These are phyloP conservation scores for Phytophthora sp. DNA, from an alignment of 352 stramenopile species.

Conservation along the genomic window DNA sequence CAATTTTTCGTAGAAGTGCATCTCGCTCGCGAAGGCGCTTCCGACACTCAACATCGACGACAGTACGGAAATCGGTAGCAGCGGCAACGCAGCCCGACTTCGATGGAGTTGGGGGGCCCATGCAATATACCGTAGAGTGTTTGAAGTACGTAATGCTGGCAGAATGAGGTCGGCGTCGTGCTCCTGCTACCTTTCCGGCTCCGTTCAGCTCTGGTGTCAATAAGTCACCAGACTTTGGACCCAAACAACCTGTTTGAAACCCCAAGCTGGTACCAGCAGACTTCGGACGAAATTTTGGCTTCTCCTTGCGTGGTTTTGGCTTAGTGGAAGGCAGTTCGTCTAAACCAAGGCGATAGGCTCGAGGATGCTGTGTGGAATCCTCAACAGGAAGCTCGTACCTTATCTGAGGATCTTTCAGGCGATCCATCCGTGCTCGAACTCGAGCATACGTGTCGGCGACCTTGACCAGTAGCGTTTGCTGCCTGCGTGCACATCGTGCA, in stretches of 20 bases:
- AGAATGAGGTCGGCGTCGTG: conserved; percentile 52
- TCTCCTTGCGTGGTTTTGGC: background rate
- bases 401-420: conserved; percentile 44
- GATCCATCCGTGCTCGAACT: conserved; percentile 37
- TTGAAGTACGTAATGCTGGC: conserved; percentile 61
- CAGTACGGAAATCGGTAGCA: conserved; percentile 38
- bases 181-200: conserved; percentile 53
- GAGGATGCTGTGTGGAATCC: conserved; percentile 32
- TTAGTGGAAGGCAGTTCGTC: conserved; percentile 41
- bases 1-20: conserved; percentile 35
- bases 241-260: conserved; percentile 14
- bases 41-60: conserved; percentile 45
- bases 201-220: background rate
- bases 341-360: conserved; percentile 63
- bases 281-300: conserved; percentile 40
- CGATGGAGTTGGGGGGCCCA: conserved; percentile 22
- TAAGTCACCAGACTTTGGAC: conserved; percentile 15
- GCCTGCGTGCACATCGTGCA: conserved; percentile 29
- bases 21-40: conserved; percentile 37
- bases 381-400: conserved; percentile 64
- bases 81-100: conserved; percentile 6
- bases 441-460: conserved; percentile 30
- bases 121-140: conserved; percentile 62
- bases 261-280: conserved; percentile 35
- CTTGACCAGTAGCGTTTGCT: conserved; percentile 37